Evolutionary conservation across 805 yeast species (phyloP), one percentile per base, ranked within the genome.

Genomic region (Lipomyces lipofer): DNA sequence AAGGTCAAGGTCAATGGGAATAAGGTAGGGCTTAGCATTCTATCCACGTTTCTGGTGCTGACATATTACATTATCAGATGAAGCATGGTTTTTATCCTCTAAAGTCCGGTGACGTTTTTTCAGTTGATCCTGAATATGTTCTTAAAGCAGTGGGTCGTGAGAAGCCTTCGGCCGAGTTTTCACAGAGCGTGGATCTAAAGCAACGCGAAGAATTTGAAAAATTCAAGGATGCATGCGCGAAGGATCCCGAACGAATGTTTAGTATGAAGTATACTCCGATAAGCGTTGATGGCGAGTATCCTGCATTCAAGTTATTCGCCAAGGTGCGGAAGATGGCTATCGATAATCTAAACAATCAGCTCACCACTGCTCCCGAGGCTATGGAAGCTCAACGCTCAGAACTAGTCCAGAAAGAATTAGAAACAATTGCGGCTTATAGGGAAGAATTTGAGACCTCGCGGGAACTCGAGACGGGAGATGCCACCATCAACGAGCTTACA

Each of bases 1-100:
- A 76, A 84, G 60, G 98, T 92, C 10, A 75, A 77, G 59, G 98
- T 92, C 36, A 94, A 92, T 67, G 97, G 96, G 8, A 79, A n/a
- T 15, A 40, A 43, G 39, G 58, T 43, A 40, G 13, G 24, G 13
- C 24, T 10, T 38, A 10, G n/a, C 22, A 38, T 15, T n/a, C 43
- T n/a, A 30, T 30, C n/a, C 13, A 13, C n/a, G 35, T 13, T 13
- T 30, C 35, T 30, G n/a, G n/a, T n/a, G n/a, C n/a, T n/a, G n/a
- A n/a, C n/a, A n/a, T n/a, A n/a, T 13, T 29, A 13, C n/a, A 38
- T n/a, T 24, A 15, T 24, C n/a, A 47, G 55, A 47, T 46, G 43
- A 48, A 38, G 49, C 50, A 54, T 24, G 52, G 44, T 9, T 51
- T 46, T 15, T 50, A 57, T 25, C 60, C 50, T 10, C 76, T 92